Evolutionary conservation across 2,329 filamentous ascomycete species (phyloP), one percentile per base, ranked within the genome.

Genomic region (Blumeria hordei): DNA sequence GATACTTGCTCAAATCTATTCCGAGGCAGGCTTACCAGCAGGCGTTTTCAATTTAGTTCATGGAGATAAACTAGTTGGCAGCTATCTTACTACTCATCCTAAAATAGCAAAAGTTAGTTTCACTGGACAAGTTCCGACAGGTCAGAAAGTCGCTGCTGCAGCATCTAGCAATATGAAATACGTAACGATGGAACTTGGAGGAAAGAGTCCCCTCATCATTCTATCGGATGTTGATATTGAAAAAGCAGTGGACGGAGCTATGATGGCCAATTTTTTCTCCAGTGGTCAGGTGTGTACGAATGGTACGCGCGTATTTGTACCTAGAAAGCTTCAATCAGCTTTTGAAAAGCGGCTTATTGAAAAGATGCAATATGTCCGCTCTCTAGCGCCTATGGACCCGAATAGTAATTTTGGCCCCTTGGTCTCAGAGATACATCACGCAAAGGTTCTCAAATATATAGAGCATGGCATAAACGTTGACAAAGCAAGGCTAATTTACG

Each of bases 241-340:
- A 49, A 77, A 78, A 62, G 88, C 88, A n/a, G 88, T 86, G 36
- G 82, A 94, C 63, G 83, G 85, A 34, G 87, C 86, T 59, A 88
- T 94, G 83, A 86, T 93, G 73, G 88, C 87, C 62, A 94, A 94
- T 68, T 94, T 94, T 70, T 94, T 85, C 73, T 88, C 83, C 60
- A 85, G 84, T 0, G 88, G 88, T 34, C 88, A 94, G 68, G 87
- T 94, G 53, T 94, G 88, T 74, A 94, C 88, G 53, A 94, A 94
- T 66, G 88, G 88, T 53, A 94, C 88, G 0, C 75, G 88, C 10
- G 87, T 94, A 36, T 94, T 94, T 65, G 75, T 94, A 2, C 86
- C 83, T 0, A 69, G 73, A 36, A 65, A 69, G 39, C 73, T 87
- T 66, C 80, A 88, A 64, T 56, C 69, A 12, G 71, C 70, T 0